Conservation (phyloP, 208 protist species). For the Tritrichomonas foetus region DNA sequence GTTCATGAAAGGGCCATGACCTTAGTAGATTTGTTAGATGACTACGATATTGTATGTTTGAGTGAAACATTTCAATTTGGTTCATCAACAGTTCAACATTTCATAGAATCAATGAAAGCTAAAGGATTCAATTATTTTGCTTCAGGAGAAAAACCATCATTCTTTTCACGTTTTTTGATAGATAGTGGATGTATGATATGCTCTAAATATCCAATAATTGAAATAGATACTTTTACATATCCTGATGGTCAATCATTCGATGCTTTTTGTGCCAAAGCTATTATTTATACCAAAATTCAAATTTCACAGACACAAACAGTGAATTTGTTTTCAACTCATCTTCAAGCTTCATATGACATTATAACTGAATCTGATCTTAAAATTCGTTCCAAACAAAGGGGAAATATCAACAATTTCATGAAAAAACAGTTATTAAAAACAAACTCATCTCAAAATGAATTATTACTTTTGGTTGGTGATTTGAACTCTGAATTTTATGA, state of each 20-base stretch:
- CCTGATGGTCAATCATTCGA: not conserved
- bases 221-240: not conserved
- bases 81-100: no score
- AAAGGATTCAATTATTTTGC: no score
- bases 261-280: not conserved
- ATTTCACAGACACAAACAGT: not conserved
- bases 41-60: no score
- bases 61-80: no score
- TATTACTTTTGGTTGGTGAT: not conserved
- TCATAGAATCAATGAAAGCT: no score
- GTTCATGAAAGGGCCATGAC: no score
- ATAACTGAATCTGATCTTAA: not conserved
- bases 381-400: not conserved
- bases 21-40: no score
- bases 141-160: no score
- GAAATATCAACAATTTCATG: not conserved
- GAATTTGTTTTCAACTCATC: not conserved
- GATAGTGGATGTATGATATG: not conserved
- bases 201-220: not conserved
- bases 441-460: not conserved
- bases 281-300: slow-evolving; percentile 2
- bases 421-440: not conserved
- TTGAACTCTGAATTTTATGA: not conserved
- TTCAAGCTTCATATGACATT: slow-evolving; percentile 19
- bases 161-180: no score